Evolutionary conservation across 1,284 basidiomycete species (phyloP).

Genomic region (Phylloboletellus chloephorus): DNA sequence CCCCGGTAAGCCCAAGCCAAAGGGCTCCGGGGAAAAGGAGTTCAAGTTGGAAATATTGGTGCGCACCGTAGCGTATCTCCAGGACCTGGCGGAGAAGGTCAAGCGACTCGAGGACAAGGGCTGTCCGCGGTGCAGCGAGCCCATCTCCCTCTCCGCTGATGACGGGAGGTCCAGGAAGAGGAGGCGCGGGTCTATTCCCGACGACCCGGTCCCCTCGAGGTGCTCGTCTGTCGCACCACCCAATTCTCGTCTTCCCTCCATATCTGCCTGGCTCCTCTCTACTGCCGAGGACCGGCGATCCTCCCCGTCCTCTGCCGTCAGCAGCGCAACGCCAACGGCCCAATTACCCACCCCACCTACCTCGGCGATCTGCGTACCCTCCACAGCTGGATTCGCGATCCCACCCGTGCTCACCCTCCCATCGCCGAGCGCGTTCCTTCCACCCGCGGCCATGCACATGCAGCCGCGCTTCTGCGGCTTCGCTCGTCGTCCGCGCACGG

Average conservation of each 20-base stretch:
- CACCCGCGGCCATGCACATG: conserved; percentile 14
- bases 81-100: conserved; percentile 54
- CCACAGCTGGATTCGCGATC: conserved; percentile 18
- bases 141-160: conserved; percentile 14
- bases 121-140: conserved; percentile 31
- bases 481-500: conserved; percentile 11
- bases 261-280: conserved; percentile 42
- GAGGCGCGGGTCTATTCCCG: background rate
- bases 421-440: conserved; percentile 26
- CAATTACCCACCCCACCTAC: conserved; percentile 47
- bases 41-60: conserved; percentile 79
- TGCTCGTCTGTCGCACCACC: conserved; percentile 6
- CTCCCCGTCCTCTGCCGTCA: conserved; percentile 16
- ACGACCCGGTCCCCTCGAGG: conserved; percentile 2
- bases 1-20: conserved; percentile 32
- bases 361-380: conserved; percentile 34
- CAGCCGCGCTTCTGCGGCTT: conserved; percentile 29
- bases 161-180: background rate
- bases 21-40: conserved; percentile 57
- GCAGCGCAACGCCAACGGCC: background rate
- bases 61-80: conserved; percentile 64
- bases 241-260: conserved; percentile 42
- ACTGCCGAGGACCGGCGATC: conserved; percentile 33
- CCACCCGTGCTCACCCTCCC: conserved; percentile 38
- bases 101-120: conserved; percentile 38